These are phyloP conservation scores for Dactylellina drechsleri DNA, from an alignment of 2,329 filamentous ascomycete genomes.

Conservation along the genomic window DNA sequence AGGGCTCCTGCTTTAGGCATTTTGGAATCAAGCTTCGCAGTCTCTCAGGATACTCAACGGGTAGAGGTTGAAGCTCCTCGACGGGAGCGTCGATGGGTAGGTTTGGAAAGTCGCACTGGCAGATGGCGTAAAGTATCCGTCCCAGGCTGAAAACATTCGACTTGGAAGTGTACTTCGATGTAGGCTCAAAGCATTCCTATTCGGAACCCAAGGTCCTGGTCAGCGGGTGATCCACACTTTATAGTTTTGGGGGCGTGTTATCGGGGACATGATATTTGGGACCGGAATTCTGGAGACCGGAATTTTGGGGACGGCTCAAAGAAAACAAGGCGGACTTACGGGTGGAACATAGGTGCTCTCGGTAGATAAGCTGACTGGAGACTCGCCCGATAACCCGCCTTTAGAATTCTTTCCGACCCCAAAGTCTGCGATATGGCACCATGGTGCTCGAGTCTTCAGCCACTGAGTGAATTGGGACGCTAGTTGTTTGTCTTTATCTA, in stretches of 20 bases:
- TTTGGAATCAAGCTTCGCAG: conserved; percentile 45
- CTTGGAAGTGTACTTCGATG: conserved; percentile 46
- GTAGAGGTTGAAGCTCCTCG: conserved; percentile 47
- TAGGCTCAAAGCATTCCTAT: conserved; percentile 38
- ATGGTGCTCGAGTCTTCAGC: conserved; percentile 49
- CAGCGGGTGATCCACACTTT: conserved; percentile 9
- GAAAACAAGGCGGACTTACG: conserved; percentile 15
- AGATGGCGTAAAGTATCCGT: conserved; percentile 43
- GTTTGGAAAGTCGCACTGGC: conserved; percentile 50
- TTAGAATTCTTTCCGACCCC: conserved; percentile 53
- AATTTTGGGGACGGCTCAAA: background rate
- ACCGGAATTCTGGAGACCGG: no score
- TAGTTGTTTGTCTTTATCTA: conserved; percentile 53
- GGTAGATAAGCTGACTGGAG: conserved; percentile 44
- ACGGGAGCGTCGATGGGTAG: conserved; percentile 40
- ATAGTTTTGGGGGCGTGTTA: background rate
- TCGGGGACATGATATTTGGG: background rate
- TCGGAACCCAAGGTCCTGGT: background rate
- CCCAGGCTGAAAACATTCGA: conserved; percentile 53
- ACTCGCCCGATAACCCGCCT: conserved; percentile 42
- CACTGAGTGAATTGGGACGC: conserved; percentile 49
- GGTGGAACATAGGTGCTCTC: conserved; percentile 51
- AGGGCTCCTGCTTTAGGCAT: conserved; percentile 46
- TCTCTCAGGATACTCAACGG: conserved; percentile 51
- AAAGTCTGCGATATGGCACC: conserved; percentile 54